A percentile compares a stretch with the other conserved stretches of the same genome.
Conservation (phyloP, 441 rosid species). For the Gossypium aridum region DNA sequence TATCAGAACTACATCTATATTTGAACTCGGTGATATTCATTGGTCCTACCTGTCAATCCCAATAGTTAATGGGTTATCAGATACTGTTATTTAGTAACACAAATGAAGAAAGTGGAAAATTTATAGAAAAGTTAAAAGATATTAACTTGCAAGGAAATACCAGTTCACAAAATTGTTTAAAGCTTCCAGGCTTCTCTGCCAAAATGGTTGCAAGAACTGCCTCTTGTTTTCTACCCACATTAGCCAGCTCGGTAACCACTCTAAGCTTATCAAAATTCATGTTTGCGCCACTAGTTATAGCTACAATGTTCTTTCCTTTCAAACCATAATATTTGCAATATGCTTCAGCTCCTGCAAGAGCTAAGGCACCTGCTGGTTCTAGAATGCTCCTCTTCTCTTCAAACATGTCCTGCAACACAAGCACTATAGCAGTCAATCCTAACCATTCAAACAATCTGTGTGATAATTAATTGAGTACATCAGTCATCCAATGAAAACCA, state of each 20-base stretch:
- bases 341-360: slow-evolving; percentile 98
- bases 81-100: not conserved
- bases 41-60: slow-evolving; percentile 61
- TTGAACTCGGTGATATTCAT: slow-evolving; percentile 88
- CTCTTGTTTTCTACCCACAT: slow-evolving; percentile 91
- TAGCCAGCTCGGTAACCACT: slow-evolving; percentile 93
- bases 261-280: slow-evolving; percentile 94
- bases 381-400: slow-evolving; percentile 95
- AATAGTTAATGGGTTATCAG: slow-evolving; percentile 7
- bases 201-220: slow-evolving; percentile 81
- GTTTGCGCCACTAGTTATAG: slow-evolving; percentile 92
- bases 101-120: not conserved
- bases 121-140: not conserved
- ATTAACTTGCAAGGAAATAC: slow-evolving; percentile 26
- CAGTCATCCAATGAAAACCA: slow-evolving; percentile 1
- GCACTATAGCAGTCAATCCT: slow-evolving; percentile 2
- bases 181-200: slow-evolving; percentile 83
- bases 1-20: slow-evolving; percentile 57
- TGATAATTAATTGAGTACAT: not conserved
- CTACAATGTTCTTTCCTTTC: slow-evolving; percentile 66
- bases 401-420: slow-evolving; percentile 72
- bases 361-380: slow-evolving; percentile 99
- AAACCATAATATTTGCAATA: slow-evolving; percentile 87
- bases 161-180: slow-evolving; percentile 78
- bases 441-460: not conserved